Percentiles rank a stretch among this genome's conserved stretches.
Evolutionary conservation across 2,329 filamentous ascomycete genomes (phyloP).

Genomic region (Botrytis medusae): DNA sequence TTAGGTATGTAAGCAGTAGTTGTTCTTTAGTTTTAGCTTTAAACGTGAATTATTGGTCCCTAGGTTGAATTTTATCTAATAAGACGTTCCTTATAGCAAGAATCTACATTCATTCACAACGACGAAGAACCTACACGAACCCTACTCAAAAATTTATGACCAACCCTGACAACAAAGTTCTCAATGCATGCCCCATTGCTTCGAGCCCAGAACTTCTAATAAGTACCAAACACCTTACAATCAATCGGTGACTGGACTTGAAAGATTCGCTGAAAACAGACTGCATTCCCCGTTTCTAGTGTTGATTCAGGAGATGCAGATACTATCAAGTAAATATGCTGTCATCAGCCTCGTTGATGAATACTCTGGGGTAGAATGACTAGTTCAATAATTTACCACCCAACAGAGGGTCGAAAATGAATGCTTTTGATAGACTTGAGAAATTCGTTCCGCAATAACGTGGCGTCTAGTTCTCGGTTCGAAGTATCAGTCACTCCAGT

Average conservation of each 20-base stretch:
- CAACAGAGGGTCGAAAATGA: neutral
- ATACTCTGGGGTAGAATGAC: neutral
- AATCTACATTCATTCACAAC: neutral
- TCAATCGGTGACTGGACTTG: neutral
- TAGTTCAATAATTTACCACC: neutral
- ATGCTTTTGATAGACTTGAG: neutral
- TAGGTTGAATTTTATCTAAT: no score
- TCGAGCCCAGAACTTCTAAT: fast-evolving
- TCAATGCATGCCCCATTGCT: neutral
- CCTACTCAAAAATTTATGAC: no score
- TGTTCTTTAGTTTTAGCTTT: neutral
- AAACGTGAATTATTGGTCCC: no score
- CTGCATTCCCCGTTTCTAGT: fast-evolving
- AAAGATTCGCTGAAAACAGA: neutral
- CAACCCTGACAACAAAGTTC: neutral
- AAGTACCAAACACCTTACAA: fast-evolving
- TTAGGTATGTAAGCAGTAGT: neutral
- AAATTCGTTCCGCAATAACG: neutral
- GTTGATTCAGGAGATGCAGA: neutral
- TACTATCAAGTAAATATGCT: neutral
- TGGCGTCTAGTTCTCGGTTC: no score
- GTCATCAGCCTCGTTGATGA: neutral
- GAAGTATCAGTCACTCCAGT: no score
- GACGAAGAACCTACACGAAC: no score
- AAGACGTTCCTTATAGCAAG: no score